A percentile compares a stretch with the other conserved stretches of the same genome.
These are phyloP conservation scores for Cladophialophora immunda DNA, from an alignment of 2,329 filamentous ascomycete species.

Conservation along the genomic window DNA sequence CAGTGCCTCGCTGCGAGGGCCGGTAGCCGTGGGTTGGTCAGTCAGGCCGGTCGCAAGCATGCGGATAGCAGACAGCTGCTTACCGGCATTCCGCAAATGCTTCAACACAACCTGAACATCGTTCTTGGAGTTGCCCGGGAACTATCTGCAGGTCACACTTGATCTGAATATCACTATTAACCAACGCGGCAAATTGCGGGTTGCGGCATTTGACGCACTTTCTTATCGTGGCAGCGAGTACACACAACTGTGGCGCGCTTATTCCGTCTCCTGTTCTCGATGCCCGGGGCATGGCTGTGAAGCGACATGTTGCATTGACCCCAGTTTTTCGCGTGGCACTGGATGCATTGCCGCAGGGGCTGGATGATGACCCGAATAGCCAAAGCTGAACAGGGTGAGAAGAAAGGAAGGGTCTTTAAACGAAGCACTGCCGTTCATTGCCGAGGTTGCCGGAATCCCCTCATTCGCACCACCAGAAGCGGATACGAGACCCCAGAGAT, in stretches of 20 bases:
- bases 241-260: conserved; percentile 19
- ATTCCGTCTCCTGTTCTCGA: conserved; percentile 2
- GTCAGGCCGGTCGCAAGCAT: not conserved
- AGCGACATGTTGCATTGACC: conserved; percentile 2
- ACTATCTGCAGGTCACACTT: conserved; percentile 12
- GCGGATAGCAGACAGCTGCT: not conserved
- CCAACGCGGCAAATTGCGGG: not conserved
- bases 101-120: conserved; percentile 11
- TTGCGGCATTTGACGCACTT: not conserved
- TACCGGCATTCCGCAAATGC: conserved; percentile 20
- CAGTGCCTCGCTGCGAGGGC: conserved; percentile 14
- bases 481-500: not conserved
- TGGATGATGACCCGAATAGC: not conserved
- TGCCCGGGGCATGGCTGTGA: not conserved
- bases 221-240: conserved; percentile 23
- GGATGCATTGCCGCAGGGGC: not conserved
- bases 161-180: conserved; percentile 5
- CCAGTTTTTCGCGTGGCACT: not conserved
- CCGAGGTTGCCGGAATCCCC: not conserved
- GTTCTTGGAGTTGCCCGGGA: conserved; percentile 11
- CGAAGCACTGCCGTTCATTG: not conserved
- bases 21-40: conserved; percentile 8
- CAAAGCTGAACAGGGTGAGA: not conserved
- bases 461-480: not conserved
- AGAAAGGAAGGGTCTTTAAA: not conserved